A percentile compares a stretch with the other conserved stretches of the same genome.
Evolutionary conservation across 2,329 filamentous ascomycete genomes (phyloP).

Genomic region (Curvularia eragrostidis): DNA sequence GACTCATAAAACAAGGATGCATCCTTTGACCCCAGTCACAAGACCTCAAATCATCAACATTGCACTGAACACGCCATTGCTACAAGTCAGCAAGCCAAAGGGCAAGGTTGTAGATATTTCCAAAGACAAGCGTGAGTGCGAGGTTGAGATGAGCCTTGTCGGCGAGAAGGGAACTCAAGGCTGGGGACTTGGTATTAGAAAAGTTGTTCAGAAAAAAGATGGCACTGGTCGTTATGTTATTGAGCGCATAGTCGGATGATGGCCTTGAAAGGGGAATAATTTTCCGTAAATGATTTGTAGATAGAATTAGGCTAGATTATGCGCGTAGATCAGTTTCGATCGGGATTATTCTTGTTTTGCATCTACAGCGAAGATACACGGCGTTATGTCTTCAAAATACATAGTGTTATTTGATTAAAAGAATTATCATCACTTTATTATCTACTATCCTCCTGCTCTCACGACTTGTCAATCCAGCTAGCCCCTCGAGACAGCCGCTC

Average conservation of each 20-base stretch:
- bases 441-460: too few species aligned
- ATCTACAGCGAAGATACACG: neutral
- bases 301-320: neutral
- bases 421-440: neutral
- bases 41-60: constrained; percentile 77
- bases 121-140: constrained; percentile 71
- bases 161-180: constrained; percentile 72
- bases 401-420: neutral
- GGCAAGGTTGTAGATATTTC: constrained; percentile 71
- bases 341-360: neutral
- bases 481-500: constrained; percentile 31
- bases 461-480: constrained; percentile 8
- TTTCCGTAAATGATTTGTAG: neutral
- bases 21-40: constrained; percentile 80
- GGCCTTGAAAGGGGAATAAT: constrained; percentile 12
- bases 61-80: constrained; percentile 81
- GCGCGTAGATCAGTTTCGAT: neutral
- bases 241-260: constrained; percentile 57
- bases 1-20: constrained; percentile 76
- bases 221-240: constrained; percentile 73
- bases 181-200: constrained; percentile 86
- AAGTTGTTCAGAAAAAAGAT: constrained; percentile 80
- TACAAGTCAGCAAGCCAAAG: constrained; percentile 88
- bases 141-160: constrained; percentile 78
- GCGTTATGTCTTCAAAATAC: constrained; percentile 9